phyloP scores from a whole-genome alignment of 2,329 filamentous ascomycete genomes.

The Trichoderma arundinaceum region DNA sequence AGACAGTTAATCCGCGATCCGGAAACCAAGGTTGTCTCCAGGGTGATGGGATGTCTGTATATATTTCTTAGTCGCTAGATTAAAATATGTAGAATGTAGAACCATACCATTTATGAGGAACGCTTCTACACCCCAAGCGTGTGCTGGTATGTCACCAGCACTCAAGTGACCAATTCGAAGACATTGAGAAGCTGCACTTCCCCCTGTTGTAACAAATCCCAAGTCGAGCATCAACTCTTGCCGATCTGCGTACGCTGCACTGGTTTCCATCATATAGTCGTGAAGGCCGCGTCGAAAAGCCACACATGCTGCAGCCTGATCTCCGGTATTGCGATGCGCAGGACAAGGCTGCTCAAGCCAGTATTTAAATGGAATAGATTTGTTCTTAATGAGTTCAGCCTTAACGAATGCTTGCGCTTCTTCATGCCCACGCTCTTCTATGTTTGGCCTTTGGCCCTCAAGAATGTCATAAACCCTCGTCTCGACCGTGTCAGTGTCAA shows the following conservation, averaged over 20 bases:
- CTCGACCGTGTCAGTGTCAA: slow-evolving; percentile 15
- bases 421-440: background rate
- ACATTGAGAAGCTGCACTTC: slow-evolving; percentile 12
- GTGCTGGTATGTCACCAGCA: background rate
- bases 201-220: slow-evolving; percentile 21
- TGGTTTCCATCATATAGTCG: slow-evolving; percentile 22
- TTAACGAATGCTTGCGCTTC: slow-evolving; percentile 10
- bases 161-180: slow-evolving; percentile 19
- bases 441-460: background rate
- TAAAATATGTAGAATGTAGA: background rate
- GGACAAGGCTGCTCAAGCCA: slow-evolving; percentile 27
- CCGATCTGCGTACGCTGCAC: background rate
- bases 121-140: slow-evolving; percentile 5
- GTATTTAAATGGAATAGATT: slow-evolving; percentile 22
- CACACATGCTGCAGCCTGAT: slow-evolving; percentile 7
- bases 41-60: slow-evolving; percentile 16
- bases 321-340: slow-evolving; percentile 1
- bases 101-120: slow-evolving; percentile 16
- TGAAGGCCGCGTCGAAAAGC: slow-evolving; percentile 23
- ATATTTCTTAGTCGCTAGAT: background rate
- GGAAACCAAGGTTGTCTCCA: slow-evolving; percentile 30
- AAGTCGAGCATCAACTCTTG: slow-evolving; percentile 10
- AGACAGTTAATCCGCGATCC: slow-evolving; percentile 18
- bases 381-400: slow-evolving; percentile 24
- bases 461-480: slow-evolving; percentile 16